Conservation (phyloP, 306 rosid species). For the Crotalaria pallida region DNA sequence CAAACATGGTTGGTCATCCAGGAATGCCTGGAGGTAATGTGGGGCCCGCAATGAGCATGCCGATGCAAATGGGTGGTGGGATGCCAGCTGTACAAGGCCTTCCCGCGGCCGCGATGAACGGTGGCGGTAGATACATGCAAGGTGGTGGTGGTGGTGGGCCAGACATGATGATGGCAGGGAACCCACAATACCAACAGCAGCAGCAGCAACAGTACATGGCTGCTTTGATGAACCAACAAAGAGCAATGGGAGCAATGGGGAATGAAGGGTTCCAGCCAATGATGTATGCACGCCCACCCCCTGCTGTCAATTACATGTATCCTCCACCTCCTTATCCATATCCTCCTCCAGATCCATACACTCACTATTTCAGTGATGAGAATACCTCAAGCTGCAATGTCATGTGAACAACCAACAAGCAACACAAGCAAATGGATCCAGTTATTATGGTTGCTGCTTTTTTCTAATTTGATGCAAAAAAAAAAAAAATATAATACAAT, state of each 20-base stretch:
- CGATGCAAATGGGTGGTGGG: conserved; percentile 40
- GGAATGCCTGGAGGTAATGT: conserved; percentile 32
- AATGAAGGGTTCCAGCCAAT: conserved; percentile 76
- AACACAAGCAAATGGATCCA: not conserved
- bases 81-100: conserved; percentile 70
- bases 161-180: conserved; percentile 37
- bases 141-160: conserved; percentile 58
- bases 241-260: conserved; percentile 41
- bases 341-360: conserved; percentile 50
- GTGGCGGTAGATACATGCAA: conserved; percentile 40
- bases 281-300: conserved; percentile 73
- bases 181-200: conserved; percentile 56
- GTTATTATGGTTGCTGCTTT: not conserved
- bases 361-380: conserved; percentile 77
- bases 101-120: conserved; percentile 46
- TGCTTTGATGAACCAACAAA: conserved; percentile 74
- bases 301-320: conserved; percentile 48
- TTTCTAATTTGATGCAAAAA: conserved; percentile 15
- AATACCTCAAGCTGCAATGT: conserved; percentile 80
- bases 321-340: conserved; percentile 48
- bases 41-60: conserved; percentile 42
- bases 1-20: conserved; percentile 44
- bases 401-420: conserved; percentile 46
- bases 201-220: conserved; percentile 55
- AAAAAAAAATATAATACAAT: conserved; percentile 47